Conservation (phyloP, 139 green algal species). For the Tetraselmis chui region DNA sequence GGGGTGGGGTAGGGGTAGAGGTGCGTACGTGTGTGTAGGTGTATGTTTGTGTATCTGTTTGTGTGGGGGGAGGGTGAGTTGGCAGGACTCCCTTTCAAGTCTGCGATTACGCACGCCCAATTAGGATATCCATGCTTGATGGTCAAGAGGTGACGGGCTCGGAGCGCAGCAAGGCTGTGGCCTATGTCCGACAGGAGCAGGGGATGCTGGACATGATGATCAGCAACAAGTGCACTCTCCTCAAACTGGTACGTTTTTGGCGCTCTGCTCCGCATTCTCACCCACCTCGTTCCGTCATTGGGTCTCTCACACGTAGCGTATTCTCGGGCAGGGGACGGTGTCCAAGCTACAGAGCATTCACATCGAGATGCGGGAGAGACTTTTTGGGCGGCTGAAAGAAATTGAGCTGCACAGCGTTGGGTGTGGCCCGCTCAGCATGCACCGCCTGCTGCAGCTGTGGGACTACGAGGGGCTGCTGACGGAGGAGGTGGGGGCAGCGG, state of each 20-base stretch:
- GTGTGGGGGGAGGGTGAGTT: slow-evolving; percentile 23
- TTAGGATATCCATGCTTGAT: slow-evolving; percentile 44
- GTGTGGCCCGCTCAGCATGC: slow-evolving; percentile 9
- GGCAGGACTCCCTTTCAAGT: neutral
- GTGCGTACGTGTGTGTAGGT: neutral
- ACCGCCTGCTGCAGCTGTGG: slow-evolving; percentile 52
- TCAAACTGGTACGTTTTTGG: slow-evolving; percentile 47
- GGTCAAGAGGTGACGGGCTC: slow-evolving; percentile 33
- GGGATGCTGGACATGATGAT: slow-evolving; percentile 51
- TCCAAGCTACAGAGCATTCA: slow-evolving; percentile 52
- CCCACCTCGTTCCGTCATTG: neutral
- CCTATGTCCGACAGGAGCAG: slow-evolving; percentile 38
- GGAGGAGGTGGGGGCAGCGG: slow-evolving; percentile 27
- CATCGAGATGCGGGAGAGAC: slow-evolving; percentile 42
- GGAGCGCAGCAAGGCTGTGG: slow-evolving; percentile 33
- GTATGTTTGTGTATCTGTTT: neutral
- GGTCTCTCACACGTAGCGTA: too few relatives aligned
- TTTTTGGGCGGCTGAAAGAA: slow-evolving; percentile 20
- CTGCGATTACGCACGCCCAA: too few relatives aligned
- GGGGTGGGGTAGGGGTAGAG: too few relatives aligned
- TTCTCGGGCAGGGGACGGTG: slow-evolving; percentile 33
- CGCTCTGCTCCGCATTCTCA: neutral
- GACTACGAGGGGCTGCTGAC: slow-evolving; percentile 55
- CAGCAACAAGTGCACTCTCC: slow-evolving; percentile 56
- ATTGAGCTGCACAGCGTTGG: slow-evolving; percentile 11